phyloP scores from a whole-genome alignment of 1,139 yeast species.

The Tardiomyces digboiensis region DNA sequence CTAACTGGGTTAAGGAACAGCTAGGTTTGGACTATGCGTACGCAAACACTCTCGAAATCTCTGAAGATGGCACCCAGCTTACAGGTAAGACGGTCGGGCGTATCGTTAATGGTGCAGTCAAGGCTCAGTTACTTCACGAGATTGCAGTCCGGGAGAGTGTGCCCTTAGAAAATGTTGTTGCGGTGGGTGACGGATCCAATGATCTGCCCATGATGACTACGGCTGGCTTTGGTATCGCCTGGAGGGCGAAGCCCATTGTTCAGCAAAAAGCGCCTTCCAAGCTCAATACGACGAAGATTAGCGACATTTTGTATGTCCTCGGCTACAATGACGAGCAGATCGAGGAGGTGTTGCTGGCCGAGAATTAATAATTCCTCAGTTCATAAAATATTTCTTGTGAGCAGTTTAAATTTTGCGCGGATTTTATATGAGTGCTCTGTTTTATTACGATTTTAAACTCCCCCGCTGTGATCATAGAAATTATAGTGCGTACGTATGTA shows the following conservation, averaged over 20 bases:
- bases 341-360: not conserved
- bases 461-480: too few species aligned
- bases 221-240: slow-evolving; percentile 94
- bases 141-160: slow-evolving; percentile 59
- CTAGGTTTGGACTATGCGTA: slow-evolving; percentile 78
- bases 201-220: slow-evolving; percentile 87
- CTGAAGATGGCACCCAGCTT: slow-evolving; percentile 34
- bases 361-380: too few species aligned
- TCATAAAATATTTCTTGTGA: too few species aligned
- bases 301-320: slow-evolving; percentile 69
- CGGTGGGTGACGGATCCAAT: slow-evolving; percentile 97
- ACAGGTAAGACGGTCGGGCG: slow-evolving; percentile 58
- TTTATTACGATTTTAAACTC: too few species aligned
- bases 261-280: slow-evolving; percentile 72
- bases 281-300: slow-evolving; percentile 59
- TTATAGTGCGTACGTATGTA: too few species aligned
- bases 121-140: slow-evolving; percentile 61
- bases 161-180: slow-evolving; percentile 46
- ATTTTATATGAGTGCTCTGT: too few species aligned
- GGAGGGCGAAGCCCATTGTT: slow-evolving; percentile 95
- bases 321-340: slow-evolving; percentile 33
- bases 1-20: slow-evolving; percentile 57
- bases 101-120: slow-evolving; percentile 77
- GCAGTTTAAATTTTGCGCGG: too few species aligned
- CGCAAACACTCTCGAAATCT: slow-evolving; percentile 57